Percentiles rank a stretch among this genome's conserved stretches.
These are phyloP conservation scores for Ceratocystis smalleyi DNA, from an alignment of 2,329 filamentous ascomycete species.

Conservation along the genomic window DNA sequence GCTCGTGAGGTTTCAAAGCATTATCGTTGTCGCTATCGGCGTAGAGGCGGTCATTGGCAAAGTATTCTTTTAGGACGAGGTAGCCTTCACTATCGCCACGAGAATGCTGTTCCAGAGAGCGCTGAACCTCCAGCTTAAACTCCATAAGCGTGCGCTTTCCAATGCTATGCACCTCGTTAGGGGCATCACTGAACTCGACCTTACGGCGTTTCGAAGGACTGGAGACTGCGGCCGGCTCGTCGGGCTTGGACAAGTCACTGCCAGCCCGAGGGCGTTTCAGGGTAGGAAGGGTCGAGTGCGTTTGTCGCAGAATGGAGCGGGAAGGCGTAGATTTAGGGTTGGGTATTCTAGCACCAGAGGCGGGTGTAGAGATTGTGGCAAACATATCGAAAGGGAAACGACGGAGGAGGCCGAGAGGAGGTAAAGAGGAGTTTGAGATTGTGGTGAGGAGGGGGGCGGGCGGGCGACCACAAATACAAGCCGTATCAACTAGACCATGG, in stretches of 20 bases:
- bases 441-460: neutral
- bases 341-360: neutral
- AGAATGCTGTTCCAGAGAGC: constrained; percentile 41
- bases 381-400: constrained; percentile 4
- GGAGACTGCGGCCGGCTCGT: constrained; percentile 24
- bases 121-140: constrained; percentile 39
- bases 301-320: constrained; percentile 38
- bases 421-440: neutral
- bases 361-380: constrained; percentile 3
- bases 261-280: constrained; percentile 11
- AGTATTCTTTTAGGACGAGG: constrained; percentile 44
- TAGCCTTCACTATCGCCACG: constrained; percentile 45
- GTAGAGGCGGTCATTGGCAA: constrained; percentile 32
- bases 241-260: constrained; percentile 26
- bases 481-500: neutral
- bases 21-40: constrained; percentile 33
- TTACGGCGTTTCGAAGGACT: constrained; percentile 39
- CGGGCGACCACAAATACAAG: neutral
- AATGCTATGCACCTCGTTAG: constrained; percentile 41
- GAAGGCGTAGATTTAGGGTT: constrained; percentile 27
- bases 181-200: constrained; percentile 43
- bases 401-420: neutral
- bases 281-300: constrained; percentile 15
- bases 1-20: constrained; percentile 35
- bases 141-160: constrained; percentile 38